These are phyloP conservation scores for Phlyctochytrium bullatum DNA, from an alignment of 192 early-diverging fungal genomes.

Conservation along the genomic window DNA sequence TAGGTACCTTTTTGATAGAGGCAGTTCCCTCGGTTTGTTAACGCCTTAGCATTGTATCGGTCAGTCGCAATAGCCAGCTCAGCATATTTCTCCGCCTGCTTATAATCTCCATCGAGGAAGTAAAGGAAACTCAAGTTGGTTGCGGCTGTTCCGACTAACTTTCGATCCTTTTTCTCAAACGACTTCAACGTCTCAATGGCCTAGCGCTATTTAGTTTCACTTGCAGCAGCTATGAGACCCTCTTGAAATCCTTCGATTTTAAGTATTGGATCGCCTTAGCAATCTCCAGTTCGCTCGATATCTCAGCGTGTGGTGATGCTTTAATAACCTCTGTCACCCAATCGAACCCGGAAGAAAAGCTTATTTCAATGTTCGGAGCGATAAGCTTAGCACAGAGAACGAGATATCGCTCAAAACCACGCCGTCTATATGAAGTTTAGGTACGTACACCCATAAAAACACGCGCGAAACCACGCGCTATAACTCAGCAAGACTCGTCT, in stretches of 20 bases:
- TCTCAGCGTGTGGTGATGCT: slow-evolving; percentile 44
- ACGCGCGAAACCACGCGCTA: background rate
- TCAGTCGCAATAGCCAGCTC: slow-evolving; percentile 52
- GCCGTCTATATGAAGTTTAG: background rate
- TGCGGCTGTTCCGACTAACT: slow-evolving; percentile 52
- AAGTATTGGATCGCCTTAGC: slow-evolving; percentile 59
- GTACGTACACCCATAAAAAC: no score
- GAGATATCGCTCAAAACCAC: slow-evolving; percentile 44
- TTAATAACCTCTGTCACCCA: slow-evolving; percentile 55
- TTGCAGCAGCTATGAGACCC: slow-evolving; percentile 20
- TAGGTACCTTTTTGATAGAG: slow-evolving; percentile 26
- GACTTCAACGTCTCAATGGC: slow-evolving; percentile 53
- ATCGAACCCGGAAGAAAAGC: slow-evolving; percentile 48
- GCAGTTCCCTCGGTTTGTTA: slow-evolving; percentile 54
- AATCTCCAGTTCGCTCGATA: slow-evolving; percentile 57
- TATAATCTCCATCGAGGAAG: slow-evolving; percentile 54
- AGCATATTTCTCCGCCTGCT: slow-evolving; percentile 54
- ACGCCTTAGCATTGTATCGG: slow-evolving; percentile 60
- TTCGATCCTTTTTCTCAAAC: slow-evolving; percentile 58
- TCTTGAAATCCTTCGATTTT: slow-evolving; percentile 51
- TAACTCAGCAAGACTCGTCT: background rate
- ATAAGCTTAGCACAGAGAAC: slow-evolving; percentile 53
- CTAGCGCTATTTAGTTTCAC: slow-evolving; percentile 10
- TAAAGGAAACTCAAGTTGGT: slow-evolving; percentile 61
- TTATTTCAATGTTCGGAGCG: slow-evolving; percentile 47